Evolutionary conservation across 2,329 filamentous ascomycete species (phyloP).

Genomic region (Clarireedia homoeocarpa): DNA sequence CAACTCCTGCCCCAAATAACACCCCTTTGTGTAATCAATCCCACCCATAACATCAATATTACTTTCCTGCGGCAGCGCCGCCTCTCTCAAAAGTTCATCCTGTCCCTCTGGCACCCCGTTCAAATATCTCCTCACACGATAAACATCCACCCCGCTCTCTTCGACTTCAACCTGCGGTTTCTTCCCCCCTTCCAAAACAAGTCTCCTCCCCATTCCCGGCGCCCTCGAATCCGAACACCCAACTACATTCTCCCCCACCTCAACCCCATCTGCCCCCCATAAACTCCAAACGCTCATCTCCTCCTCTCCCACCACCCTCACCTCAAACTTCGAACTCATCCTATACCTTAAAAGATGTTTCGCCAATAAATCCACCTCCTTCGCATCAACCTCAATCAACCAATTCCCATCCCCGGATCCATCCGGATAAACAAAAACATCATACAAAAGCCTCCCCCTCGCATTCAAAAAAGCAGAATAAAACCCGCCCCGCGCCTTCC

Average conservation of each 20-base stretch:
- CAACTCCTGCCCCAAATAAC: constrained; percentile 93
- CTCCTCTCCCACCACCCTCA: constrained; percentile 56
- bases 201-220: constrained; percentile 47
- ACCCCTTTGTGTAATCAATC: constrained; percentile 92
- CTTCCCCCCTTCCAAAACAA: constrained; percentile 33
- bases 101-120: constrained; percentile 81
- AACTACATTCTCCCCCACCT: constrained; percentile 12
- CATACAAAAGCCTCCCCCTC: constrained; percentile 74
- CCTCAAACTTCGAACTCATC: constrained; percentile 68
- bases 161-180: constrained; percentile 32
- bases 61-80: constrained; percentile 75
- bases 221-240: constrained; percentile 41
- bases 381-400: constrained; percentile 67
- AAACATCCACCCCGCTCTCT: constrained; percentile 18
- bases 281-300: constrained; percentile 65
- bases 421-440: constrained; percentile 77
- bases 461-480: constrained; percentile 86
- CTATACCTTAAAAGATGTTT: constrained; percentile 80
- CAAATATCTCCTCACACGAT: constrained; percentile 55
- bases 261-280: constrained; percentile 42
- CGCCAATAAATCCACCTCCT: constrained; percentile 52
- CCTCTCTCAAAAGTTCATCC: constrained; percentile 62
- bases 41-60: constrained; percentile 82
- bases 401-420: neutral
- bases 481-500: constrained; percentile 42